These are phyloP conservation scores for Ampelomyces quisqualis DNA, from an alignment of 2,329 filamentous ascomycete species.

Conservation along the genomic window DNA sequence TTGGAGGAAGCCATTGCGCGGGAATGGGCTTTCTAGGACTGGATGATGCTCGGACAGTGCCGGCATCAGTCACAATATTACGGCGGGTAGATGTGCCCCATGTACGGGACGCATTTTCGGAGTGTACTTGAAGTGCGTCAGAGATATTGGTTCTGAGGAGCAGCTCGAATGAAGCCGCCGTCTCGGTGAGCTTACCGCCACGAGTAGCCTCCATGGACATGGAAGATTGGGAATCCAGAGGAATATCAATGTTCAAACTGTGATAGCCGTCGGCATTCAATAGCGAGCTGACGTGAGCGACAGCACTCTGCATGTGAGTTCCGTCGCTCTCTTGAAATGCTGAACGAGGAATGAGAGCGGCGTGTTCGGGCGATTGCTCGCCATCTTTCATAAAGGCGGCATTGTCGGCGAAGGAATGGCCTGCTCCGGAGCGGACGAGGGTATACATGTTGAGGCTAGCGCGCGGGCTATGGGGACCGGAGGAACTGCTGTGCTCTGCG, in stretches of 20 bases:
- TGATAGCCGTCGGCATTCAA: constrained; percentile 16
- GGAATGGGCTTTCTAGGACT: constrained; percentile 35
- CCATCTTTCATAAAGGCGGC: constrained; percentile 1
- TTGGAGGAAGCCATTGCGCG: constrained; percentile 23
- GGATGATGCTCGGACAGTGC: constrained; percentile 8
- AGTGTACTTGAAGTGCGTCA: constrained; percentile 16
- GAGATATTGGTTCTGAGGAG: constrained; percentile 11
- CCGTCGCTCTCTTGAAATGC: constrained; percentile 11
- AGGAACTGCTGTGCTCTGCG: constrained; percentile 13
- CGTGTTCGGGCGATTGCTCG: constrained; percentile 4
- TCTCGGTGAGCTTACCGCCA: constrained; percentile 31
- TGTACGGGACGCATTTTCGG: constrained; percentile 3
- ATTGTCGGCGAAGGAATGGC: constrained; percentile 7
- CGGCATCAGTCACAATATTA: constrained; percentile 6
- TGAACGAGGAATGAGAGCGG: constrained; percentile 26
- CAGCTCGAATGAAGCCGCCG: constrained; percentile 24
- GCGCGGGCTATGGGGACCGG: constrained; percentile 18
- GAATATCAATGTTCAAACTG: constrained; percentile 27
- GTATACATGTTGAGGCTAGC: constrained; percentile 31
- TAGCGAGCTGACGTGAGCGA: constrained; percentile 8
- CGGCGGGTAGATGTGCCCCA: constrained; percentile 4
- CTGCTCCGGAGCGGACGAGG: constrained; percentile 16
- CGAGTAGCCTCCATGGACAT: constrained; percentile 26
- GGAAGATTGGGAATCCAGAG: constrained; percentile 19
- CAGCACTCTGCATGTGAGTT: not conserved